phyloP scores from a whole-genome alignment of 2,329 filamentous ascomycete species.

The Aplosporella prunicola region DNA sequence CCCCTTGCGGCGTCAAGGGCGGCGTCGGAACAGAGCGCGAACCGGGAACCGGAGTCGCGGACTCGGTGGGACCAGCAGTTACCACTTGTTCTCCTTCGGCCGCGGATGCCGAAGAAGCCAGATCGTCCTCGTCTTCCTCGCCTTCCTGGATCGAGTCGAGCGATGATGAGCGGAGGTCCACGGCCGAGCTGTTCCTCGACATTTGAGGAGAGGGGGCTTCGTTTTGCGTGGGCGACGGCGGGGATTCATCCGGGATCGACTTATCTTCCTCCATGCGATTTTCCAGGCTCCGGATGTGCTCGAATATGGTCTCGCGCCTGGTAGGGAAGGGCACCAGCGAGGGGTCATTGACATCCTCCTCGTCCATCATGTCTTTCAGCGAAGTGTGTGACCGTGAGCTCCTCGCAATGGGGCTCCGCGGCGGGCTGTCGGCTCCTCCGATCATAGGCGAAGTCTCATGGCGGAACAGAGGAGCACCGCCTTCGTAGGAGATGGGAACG shows the following conservation, averaged over 20 bases:
- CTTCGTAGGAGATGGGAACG: conserved; percentile 5
- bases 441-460: conserved; percentile 16
- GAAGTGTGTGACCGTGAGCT: conserved; percentile 1
- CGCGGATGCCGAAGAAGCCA: not conserved
- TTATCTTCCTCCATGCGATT: conserved; percentile 4
- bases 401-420: not conserved
- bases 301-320: conserved; percentile 23
- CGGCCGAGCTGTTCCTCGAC: not conserved
- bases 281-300: conserved; percentile 18
- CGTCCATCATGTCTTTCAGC: conserved; percentile 7
- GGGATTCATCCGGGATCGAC: conserved; percentile 1
- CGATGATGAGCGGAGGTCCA: conserved; percentile 5
- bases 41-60: not conserved
- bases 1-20: conserved; percentile 5
- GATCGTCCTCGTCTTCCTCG: conserved; percentile 4
- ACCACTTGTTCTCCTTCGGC: too few species aligned
- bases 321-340: conserved; percentile 26
- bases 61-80: too few species aligned
- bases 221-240: not conserved
- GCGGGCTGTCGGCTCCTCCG: not conserved
- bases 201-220: not conserved
- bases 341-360: conserved; percentile 9
- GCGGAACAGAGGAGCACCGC: conserved; percentile 21
- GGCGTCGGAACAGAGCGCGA: conserved; percentile 2
- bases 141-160: conserved; percentile 7